Evolutionary conservation across 1,139 yeast species (phyloP).

Genomic region (Pichia sp.): DNA sequence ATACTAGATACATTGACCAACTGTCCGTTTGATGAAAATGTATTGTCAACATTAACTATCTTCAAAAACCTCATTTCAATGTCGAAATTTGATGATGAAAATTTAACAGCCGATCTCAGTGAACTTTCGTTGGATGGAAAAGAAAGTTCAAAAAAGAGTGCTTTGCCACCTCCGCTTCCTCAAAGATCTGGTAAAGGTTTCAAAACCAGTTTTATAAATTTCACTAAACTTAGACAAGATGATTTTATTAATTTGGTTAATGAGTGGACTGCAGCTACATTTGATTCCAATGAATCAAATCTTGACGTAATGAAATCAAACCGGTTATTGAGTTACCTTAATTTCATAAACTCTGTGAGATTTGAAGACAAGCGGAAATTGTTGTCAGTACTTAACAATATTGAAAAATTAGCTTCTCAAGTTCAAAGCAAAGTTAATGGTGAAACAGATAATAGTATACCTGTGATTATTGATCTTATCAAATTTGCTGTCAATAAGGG

Average conservation of each 20-base stretch:
- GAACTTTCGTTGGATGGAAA: not conserved
- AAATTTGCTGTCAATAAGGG: conserved; percentile 2
- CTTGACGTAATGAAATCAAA: conserved; percentile 34
- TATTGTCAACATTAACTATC: conserved; percentile 57
- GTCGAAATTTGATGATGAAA: conserved; percentile 21
- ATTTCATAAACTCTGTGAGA: conserved; percentile 47
- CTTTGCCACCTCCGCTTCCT: conserved; percentile 23
- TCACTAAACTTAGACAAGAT: conserved; percentile 37
- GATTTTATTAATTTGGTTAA: conserved; percentile 42
- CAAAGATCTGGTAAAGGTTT: conserved; percentile 16
- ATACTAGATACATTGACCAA: conserved; percentile 59
- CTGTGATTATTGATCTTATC: conserved; percentile 8
- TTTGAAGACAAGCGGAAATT: conserved; percentile 4
- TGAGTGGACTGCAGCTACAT: conserved; percentile 10
- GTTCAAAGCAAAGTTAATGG: not conserved
- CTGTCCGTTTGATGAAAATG: conserved; percentile 64
- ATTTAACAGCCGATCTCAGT: conserved; percentile 9
- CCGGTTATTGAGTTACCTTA: conserved; percentile 50
- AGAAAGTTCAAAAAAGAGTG: too few relatives aligned
- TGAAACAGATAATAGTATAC: not conserved
- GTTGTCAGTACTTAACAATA: not conserved
- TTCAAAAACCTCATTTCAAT: conserved; percentile 54
- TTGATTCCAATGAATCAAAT: not conserved
- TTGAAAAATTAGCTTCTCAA: not conserved
- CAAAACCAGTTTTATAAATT: conserved; percentile 35